Conservation (phyloP, 495 filamentous ascomycete genomes). For the Xylaria nigripes region DNA sequence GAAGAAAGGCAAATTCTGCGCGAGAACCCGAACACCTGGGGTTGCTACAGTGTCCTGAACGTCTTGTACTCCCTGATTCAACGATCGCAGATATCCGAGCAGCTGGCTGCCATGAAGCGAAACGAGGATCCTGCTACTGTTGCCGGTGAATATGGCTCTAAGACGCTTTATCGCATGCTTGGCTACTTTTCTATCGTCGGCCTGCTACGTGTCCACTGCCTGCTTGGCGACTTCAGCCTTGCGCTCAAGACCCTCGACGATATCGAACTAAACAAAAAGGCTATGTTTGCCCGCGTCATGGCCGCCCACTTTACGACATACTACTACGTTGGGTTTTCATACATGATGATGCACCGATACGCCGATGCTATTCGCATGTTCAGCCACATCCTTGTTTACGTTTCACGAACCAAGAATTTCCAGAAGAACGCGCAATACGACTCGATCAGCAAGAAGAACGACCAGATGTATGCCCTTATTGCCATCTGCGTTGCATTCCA, state of each 20-base stretch:
- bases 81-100: conserved; percentile 93
- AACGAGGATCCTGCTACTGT: conserved; percentile 77
- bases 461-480: conserved; percentile 98
- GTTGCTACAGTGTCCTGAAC: conserved; percentile 98
- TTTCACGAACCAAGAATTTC: conserved; percentile 98
- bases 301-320: conserved; percentile 99
- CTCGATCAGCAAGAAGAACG: conserved; percentile 97
- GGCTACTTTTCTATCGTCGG: conserved; percentile 99
- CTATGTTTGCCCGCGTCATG: conserved; percentile 99
- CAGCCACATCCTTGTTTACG: conserved; percentile 98
- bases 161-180: conserved; percentile 92
- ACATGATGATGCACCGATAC: conserved; percentile 99
- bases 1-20: conserved; percentile 86
- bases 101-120: conserved; percentile 87
- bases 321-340: conserved; percentile 99
- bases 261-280: conserved; percentile 99
- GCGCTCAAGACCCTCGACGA: conserved; percentile 98
- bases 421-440: conserved; percentile 98
- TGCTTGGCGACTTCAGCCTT: conserved; percentile 95
- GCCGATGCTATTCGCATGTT: conserved; percentile 99
- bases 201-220: conserved; percentile 87
- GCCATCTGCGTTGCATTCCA: conserved; percentile 98
- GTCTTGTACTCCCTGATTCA: conserved; percentile 99
- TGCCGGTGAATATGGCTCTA: conserved; percentile 88
- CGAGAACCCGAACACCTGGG: conserved; percentile 98